Base-by-base conservation (phyloP, 345 rosid genomes). In the Bruguiera gymnorhiza region DNA sequence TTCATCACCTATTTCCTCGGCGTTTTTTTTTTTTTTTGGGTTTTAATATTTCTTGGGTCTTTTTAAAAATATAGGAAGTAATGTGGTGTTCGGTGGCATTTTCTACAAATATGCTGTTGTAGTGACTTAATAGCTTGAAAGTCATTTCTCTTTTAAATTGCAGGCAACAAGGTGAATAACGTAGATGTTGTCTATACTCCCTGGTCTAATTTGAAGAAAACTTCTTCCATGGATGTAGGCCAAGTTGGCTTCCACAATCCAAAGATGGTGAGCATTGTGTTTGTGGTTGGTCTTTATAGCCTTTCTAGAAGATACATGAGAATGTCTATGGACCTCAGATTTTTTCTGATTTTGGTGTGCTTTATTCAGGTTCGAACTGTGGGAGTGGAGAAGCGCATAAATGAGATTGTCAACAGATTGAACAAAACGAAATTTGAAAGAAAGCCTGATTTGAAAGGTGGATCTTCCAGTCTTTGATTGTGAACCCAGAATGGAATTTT, bases 201-300 rank as follows among this genome's bases (percentile, higher is more conserved):
- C 2, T 95, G 99, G 99, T 73, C 89, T 53, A 92, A 95, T 80
- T 85, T 95, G 80, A 95, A 88, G 91, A 95, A 92, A 80, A 90
- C 96, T 61, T 86, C 97, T 61, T 88, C 98, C 62, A 95, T 95
- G 99, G 98, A 95, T 79, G 98, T 92, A 69, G 99, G 99, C 43
- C 99, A 95, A 90, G 97, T 95, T 71, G 97, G 98, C 71, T 95
- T 95, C 83, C 84, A 90, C 82, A 88, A 85, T 78, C 46, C 97
- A 1, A 95, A 87, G 86, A 87, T 85, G 96, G 99, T 87, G 77
- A 85, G 83, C 43, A 66, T 59, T 21, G 51, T 23, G 24, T 36
- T 31, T 19, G 8, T 32, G 1, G 30, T 55, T 43, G 53, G 32
- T 36, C 19, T 62, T 58, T 8, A 15, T 69, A 16, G 24, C 0